A percentile compares a stretch with the other conserved stretches of the same genome.
Conservation (phyloP, 169 alveolate species). For the Eimeria brunetti region DNA sequence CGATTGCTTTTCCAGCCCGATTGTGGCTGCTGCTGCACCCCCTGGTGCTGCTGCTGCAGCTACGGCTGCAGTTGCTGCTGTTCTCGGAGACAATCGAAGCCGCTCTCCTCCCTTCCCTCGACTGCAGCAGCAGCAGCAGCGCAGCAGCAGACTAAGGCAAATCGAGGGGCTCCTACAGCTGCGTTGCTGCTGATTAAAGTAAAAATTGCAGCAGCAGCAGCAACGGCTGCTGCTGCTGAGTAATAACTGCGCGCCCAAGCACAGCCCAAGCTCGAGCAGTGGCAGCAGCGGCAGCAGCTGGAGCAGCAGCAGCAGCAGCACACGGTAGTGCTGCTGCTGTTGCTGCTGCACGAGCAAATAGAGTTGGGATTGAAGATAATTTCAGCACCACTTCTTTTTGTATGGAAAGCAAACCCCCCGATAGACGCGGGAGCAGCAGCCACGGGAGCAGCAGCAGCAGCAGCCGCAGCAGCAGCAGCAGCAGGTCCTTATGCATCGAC, state of each 20-base stretch:
- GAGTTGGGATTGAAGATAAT: neutral
- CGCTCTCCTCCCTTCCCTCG: neutral
- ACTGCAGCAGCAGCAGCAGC: slow-evolving; percentile 32
- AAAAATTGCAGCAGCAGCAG: slow-evolving; percentile 7
- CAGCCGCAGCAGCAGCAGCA: slow-evolving; percentile 64
- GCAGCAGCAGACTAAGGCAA: neutral
- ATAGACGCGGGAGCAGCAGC: slow-evolving; percentile 17
- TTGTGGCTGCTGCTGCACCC: neutral
- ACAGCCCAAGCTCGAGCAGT: slow-evolving; percentile 44
- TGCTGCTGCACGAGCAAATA: slow-evolving; percentile 42
- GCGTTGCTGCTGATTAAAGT: slow-evolving; percentile 5
- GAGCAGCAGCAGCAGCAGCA: slow-evolving; percentile 15
- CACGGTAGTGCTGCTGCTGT: slow-evolving; percentile 37
- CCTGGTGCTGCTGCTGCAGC: neutral
- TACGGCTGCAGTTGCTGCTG: slow-evolving; percentile 37
- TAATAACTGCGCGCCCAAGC: neutral
- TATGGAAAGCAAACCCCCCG: neutral
- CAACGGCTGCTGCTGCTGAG: slow-evolving; percentile 1
- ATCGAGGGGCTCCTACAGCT: neutral
- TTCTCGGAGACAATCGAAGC: slow-evolving; percentile 38
- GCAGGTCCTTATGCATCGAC: slow-evolving; percentile 33
- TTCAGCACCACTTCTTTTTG: neutral
- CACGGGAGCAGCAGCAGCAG: slow-evolving; percentile 35
- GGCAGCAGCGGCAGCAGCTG: slow-evolving; percentile 34
- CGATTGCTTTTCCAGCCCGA: neutral